Conservation (phyloP, 2,329 filamentous ascomycete species). For the Pseudogymnoascus sp. region DNA sequence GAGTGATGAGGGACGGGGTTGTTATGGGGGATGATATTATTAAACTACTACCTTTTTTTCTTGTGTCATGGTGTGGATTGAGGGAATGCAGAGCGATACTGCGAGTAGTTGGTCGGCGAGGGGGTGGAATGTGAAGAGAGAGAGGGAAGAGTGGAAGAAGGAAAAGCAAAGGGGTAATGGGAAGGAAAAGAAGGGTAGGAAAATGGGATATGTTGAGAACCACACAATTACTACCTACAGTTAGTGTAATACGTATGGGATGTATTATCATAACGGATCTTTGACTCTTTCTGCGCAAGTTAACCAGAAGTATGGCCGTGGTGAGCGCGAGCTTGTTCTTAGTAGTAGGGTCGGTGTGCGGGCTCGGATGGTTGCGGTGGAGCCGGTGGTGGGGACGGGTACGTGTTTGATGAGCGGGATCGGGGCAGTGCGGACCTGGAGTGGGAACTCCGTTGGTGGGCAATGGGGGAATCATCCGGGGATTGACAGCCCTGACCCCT, state of each 20-base stretch:
- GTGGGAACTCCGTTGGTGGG: too few relatives aligned
- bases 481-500: neutral
- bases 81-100: neutral
- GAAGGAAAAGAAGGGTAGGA: neutral
- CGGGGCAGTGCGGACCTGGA: too few relatives aligned
- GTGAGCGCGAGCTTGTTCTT: too few relatives aligned
- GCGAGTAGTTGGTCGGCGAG: neutral
- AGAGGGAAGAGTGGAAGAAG: neutral
- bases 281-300: too few relatives aligned
- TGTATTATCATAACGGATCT: too few relatives aligned
- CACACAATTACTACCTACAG: neutral
- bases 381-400: too few relatives aligned
- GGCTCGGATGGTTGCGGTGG: too few relatives aligned
- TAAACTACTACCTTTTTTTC: neutral
- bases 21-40: neutral
- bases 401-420: too few relatives aligned
- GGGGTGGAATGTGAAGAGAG: neutral
- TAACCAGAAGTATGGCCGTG: too few relatives aligned
- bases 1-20: neutral
- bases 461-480: too few relatives aligned
- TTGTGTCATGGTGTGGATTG: neutral
- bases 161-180: neutral
- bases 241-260: neutral
- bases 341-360: too few relatives aligned
- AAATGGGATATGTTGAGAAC: neutral